These are phyloP conservation scores for Xerocomus amazonicus DNA, from an alignment of 1,284 basidiomycete species.

Conservation along the genomic window DNA sequence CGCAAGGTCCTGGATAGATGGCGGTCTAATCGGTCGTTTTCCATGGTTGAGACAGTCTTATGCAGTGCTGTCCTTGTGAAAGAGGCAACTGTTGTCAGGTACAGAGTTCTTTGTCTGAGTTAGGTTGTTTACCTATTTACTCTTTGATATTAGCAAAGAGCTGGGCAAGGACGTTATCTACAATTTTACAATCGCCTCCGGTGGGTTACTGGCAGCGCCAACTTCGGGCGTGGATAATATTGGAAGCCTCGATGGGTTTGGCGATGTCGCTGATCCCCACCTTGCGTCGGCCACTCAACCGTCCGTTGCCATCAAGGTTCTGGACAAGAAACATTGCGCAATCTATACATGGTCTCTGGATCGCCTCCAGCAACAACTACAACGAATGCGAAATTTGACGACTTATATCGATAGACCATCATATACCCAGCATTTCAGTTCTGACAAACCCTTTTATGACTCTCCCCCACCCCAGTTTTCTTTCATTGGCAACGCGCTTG, in stretches of 20 bases:
- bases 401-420: slow-evolving; percentile 91
- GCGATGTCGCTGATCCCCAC: slow-evolving; percentile 83
- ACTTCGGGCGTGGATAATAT: slow-evolving; percentile 83
- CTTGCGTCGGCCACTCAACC: slow-evolving; percentile 73
- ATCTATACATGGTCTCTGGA: slow-evolving; percentile 91
- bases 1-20: slow-evolving; percentile 80
- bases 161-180: slow-evolving; percentile 84
- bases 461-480: slow-evolving; percentile 82
- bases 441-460: slow-evolving; percentile 91
- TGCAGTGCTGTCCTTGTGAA: slow-evolving; percentile 85
- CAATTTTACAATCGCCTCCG: slow-evolving; percentile 88
- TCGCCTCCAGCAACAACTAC: slow-evolving; percentile 83
- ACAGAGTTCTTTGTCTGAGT: slow-evolving; percentile 7
- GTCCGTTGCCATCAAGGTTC: slow-evolving; percentile 85
- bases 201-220: slow-evolving; percentile 76
- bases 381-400: slow-evolving; percentile 91
- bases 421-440: slow-evolving; percentile 90
- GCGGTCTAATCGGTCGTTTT: slow-evolving; percentile 80
- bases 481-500: slow-evolving; percentile 84
- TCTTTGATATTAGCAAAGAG: slow-evolving; percentile 58
- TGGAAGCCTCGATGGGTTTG: slow-evolving; percentile 87
- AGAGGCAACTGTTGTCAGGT: slow-evolving; percentile 95
- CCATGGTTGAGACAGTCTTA: slow-evolving; percentile 89
- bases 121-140: slow-evolving; percentile 9
- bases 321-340: slow-evolving; percentile 82